Conservation (phyloP, 164 flowering plant species). For the Berberis thunbergii region DNA sequence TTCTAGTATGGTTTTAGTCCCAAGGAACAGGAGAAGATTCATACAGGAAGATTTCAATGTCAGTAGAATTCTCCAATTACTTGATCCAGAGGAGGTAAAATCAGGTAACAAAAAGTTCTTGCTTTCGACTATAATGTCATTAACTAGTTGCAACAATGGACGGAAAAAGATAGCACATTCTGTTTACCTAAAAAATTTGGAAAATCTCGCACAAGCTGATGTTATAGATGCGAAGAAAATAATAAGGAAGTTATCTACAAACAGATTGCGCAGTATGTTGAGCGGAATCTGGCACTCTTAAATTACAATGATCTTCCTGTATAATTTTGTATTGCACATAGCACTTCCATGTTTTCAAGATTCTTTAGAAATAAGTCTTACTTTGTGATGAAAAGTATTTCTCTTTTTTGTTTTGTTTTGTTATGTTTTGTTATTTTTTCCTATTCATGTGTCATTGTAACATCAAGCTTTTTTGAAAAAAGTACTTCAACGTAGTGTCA, state of each 20-base stretch:
- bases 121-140: conserved; percentile 45
- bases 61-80: conserved; percentile 38
- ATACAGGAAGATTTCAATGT: conserved; percentile 51
- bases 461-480: too few relatives aligned
- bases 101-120: conserved; percentile 52
- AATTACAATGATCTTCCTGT: conserved; percentile 8
- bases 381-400: too few relatives aligned
- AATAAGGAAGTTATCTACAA: conserved; percentile 46
- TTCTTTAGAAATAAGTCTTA: too few relatives aligned
- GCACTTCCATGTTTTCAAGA: neutral
- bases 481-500: too few relatives aligned
- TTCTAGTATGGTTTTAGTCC: conserved; percentile 38
- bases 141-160: conserved; percentile 53
- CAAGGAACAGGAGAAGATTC: conserved; percentile 53
- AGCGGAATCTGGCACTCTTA: conserved; percentile 59
- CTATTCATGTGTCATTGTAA: too few relatives aligned
- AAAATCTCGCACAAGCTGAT: conserved; percentile 70
- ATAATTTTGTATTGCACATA: neutral
- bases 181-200: conserved; percentile 53
- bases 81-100: conserved; percentile 49
- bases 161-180: conserved; percentile 63
- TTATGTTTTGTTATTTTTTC: too few relatives aligned
- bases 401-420: too few relatives aligned
- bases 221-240: conserved; percentile 65
- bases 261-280: conserved; percentile 47